These are phyloP conservation scores for Epipyxis sp. DNA, from an alignment of 108 stramenopile genomes.

Conservation along the genomic window DNA sequence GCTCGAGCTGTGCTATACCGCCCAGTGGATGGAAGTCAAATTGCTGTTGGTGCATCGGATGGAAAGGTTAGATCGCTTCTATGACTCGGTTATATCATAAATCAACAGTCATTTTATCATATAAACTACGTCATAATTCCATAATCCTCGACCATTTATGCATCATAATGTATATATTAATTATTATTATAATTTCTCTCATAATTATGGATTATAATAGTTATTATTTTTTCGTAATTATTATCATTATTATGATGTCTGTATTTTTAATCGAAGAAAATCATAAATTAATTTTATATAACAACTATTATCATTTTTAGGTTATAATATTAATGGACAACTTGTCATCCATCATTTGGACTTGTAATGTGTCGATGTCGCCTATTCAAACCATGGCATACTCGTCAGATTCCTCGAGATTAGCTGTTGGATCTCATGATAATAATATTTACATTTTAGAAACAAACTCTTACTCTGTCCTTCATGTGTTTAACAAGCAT, in stretches of 20 bases:
- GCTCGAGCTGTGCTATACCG: not conserved
- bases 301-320: too few species aligned
- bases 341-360: too few species aligned
- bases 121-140: not conserved
- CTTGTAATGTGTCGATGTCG: too few species aligned
- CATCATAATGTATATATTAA: too few species aligned
- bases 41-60: not conserved
- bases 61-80: constrained; percentile 4
- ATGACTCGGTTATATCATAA: not conserved
- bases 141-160: too few species aligned
- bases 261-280: too few species aligned
- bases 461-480: not conserved
- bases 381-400: constrained; percentile 40
- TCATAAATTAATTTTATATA: too few species aligned
- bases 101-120: constrained; percentile 3
- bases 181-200: too few species aligned
- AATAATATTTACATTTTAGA: not conserved
- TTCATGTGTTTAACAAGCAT: constrained; percentile 58
- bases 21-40: constrained; percentile 19
- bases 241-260: too few species aligned
- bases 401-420: constrained; percentile 32
- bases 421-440: constrained; percentile 42
- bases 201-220: too few species aligned
- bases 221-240: too few species aligned
- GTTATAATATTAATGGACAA: too few species aligned